Evolutionary conservation across 2,329 filamentous ascomycete genomes (phyloP).

Genomic region (Colletotrichum liaoningense): DNA sequence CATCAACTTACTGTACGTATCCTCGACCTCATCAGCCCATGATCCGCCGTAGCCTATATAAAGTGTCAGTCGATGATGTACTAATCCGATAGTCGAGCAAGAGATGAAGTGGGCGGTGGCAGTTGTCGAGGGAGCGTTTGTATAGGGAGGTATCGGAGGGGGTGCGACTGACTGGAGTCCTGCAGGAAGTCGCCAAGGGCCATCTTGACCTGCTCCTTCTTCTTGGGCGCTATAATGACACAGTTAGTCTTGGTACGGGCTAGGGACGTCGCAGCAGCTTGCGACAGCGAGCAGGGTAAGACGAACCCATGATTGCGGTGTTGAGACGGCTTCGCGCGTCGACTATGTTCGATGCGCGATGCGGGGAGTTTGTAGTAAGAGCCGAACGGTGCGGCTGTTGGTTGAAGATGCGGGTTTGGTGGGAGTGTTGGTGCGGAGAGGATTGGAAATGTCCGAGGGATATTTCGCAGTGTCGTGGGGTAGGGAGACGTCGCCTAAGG

Average conservation of each 20-base stretch:
- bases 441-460: conserved; percentile 31
- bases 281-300: background rate
- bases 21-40: conserved; percentile 99
- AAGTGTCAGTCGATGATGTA: conserved; percentile 40
- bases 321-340: conserved; percentile 59
- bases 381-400: conserved; percentile 32
- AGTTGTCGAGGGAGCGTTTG: conserved; percentile 7
- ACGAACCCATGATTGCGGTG: conserved; percentile 73
- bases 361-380: conserved; percentile 20
- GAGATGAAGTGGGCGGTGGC: conserved; percentile 43
- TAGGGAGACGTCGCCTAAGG: conserved; percentile 1
- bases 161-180: conserved; percentile 80
- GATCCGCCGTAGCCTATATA: conserved; percentile 74
- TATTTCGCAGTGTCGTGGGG: conserved; percentile 6
- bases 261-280: background rate
- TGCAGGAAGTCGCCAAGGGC: conserved; percentile 95
- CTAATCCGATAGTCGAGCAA: conserved; percentile 8
- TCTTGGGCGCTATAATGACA: conserved; percentile 79
- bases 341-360: conserved; percentile 49
- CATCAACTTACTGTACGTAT: conserved; percentile 76
- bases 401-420: conserved; percentile 24
- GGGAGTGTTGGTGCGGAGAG: conserved; percentile 30
- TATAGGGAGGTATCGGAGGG: conserved; percentile 31
- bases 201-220: conserved; percentile 96
- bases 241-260: conserved; percentile 30